Evolutionary conservation across 768 basidiomycete species (phyloP).

Genomic region (Hemileccinum impolitum): DNA sequence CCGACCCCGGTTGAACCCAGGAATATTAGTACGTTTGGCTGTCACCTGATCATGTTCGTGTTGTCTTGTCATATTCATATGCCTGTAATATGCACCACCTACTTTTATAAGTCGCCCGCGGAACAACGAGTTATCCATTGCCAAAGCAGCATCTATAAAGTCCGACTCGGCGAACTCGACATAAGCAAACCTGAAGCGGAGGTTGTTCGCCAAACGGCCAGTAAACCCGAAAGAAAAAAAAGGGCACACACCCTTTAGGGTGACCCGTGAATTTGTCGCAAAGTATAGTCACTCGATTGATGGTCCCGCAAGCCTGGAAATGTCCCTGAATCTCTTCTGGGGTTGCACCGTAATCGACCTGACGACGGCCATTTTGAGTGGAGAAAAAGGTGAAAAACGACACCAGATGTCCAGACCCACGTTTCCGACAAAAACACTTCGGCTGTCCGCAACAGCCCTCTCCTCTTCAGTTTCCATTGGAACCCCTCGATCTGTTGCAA

Average conservation of each 20-base stretch:
- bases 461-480: conserved; percentile 85
- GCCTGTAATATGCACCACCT: conserved; percentile 15
- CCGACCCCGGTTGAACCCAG: conserved; percentile 83
- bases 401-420: conserved; percentile 47
- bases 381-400: conserved; percentile 5
- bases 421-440: conserved; percentile 96
- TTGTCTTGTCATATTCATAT: conserved; percentile 1
- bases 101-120: conserved; percentile 91
- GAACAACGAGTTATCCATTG: conserved; percentile 96
- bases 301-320: conserved; percentile 96
- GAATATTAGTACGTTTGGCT: conserved; percentile 93
- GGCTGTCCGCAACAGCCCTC: conserved; percentile 69
- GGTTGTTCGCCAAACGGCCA: conserved; percentile 7
- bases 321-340: conserved; percentile 98
- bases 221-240: conserved; percentile 14
- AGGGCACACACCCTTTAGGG: conserved; percentile 79
- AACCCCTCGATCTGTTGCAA: conserved; percentile 42
- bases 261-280: conserved; percentile 99
- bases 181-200: conserved; percentile 78
- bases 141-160: conserved; percentile 84
- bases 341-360: conserved; percentile 98
- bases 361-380: conserved; percentile 7
- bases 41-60: conserved; percentile 63
- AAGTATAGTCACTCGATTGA: conserved; percentile 97
- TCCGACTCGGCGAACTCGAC: conserved; percentile 96